phyloP scores from a whole-genome alignment of 306 rosid genomes.

The Styphnolobium japonicum region DNA sequence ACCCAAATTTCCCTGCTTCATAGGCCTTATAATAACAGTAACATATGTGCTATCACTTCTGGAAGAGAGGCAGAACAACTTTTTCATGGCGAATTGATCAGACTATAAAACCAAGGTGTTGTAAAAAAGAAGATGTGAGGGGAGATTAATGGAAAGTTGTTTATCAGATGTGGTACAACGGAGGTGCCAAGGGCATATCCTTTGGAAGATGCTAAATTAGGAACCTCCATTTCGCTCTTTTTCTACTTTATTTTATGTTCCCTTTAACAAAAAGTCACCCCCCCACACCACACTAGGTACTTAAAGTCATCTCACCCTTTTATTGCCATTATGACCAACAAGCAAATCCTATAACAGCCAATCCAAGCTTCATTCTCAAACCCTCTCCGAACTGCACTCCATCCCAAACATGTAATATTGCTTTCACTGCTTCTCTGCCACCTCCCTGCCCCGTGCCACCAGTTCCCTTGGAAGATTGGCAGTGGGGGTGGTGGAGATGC shows the following conservation, averaged over 20 bases:
- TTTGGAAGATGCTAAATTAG: slow-evolving; percentile 64
- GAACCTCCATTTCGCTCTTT: slow-evolving; percentile 32
- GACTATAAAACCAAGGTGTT: neutral
- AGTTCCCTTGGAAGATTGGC: neutral
- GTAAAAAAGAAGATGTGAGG: neutral
- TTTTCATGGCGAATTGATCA: neutral
- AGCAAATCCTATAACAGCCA: slow-evolving; percentile 51
- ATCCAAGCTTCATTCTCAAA: slow-evolving; percentile 36
- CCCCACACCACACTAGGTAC: slow-evolving; percentile 25
- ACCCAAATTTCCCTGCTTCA: no score
- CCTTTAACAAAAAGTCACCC: slow-evolving; percentile 36
- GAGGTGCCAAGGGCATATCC: slow-evolving; percentile 65
- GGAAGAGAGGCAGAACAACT: neutral
- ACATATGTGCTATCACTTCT: neutral
- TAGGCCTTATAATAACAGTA: no score
- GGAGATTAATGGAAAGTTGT: slow-evolving; percentile 24
- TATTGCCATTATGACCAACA: slow-evolving; percentile 44
- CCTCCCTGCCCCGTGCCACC: slow-evolving; percentile 18
- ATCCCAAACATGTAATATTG: slow-evolving; percentile 4
- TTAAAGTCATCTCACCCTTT: slow-evolving; percentile 55
- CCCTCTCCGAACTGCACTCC: slow-evolving; percentile 50
- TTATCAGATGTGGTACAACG: slow-evolving; percentile 46
- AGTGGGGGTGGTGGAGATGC: slow-evolving; percentile 23
- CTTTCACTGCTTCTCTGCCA: slow-evolving; percentile 20
- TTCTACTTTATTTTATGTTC: slow-evolving; percentile 25